phyloP scores from a whole-genome alignment of 331 rosid genomes.

The Stylosanthes scabra region DNA sequence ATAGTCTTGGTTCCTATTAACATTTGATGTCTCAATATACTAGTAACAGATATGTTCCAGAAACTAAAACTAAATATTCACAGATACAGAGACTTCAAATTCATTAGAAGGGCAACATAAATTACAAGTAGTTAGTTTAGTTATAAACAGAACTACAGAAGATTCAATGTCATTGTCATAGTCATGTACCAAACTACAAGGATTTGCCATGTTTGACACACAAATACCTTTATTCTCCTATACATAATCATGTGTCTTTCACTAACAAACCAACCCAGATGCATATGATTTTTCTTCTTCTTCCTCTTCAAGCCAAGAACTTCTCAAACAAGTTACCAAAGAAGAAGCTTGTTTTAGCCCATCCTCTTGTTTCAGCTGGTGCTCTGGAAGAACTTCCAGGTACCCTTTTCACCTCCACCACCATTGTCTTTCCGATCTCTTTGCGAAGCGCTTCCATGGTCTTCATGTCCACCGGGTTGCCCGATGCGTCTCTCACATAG shows the following conservation, averaged over 20 bases:
- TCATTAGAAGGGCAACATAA: too few species aligned
- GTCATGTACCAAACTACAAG: background rate
- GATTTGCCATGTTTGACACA: conserved; percentile 37
- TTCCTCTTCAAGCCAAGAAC: conserved; percentile 56
- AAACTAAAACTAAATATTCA: too few species aligned
- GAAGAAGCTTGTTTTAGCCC: conserved; percentile 84
- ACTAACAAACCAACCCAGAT: conserved; percentile 20
- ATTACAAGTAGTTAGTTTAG: too few species aligned
- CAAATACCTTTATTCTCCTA: conserved; percentile 50
- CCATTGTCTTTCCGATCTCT: conserved; percentile 72
- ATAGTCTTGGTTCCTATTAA: too few species aligned
- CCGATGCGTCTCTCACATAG: conserved; percentile 79
- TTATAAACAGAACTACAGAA: too few species aligned
- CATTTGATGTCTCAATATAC: too few species aligned
- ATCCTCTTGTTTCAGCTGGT: conserved; percentile 66
- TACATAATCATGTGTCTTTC: conserved; percentile 35
- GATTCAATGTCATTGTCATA: too few species aligned
- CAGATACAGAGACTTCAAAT: too few species aligned
- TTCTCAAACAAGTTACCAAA: conserved; percentile 78
- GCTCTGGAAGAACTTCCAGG: conserved; percentile 57
- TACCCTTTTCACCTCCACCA: conserved; percentile 75
- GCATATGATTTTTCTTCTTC: background rate
- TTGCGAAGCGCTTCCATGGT: conserved; percentile 68
- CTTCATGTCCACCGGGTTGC: conserved; percentile 68
- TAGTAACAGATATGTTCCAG: too few species aligned